Base-by-base conservation (phyloP, 2,329 filamentous ascomycete species). In the Stemphylium lycopersici region DNA sequence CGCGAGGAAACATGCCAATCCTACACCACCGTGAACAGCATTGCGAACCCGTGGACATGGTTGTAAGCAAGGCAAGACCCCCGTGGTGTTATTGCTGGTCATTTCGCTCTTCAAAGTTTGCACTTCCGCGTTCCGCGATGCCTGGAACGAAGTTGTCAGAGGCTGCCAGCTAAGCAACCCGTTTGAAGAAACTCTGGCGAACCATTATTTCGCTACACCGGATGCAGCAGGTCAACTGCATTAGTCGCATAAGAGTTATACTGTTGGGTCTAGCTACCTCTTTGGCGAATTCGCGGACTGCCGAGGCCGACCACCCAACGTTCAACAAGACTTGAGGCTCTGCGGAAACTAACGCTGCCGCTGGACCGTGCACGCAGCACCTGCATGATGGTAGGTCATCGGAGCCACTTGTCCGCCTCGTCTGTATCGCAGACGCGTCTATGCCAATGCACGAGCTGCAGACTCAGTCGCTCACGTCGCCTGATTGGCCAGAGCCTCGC, bases 321-420 rank as follows among this genome's bases (percentile, higher is more conserved):
- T 38, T 39, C 39, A 31, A 44, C 31, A 22, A 42, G 29, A 32
- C 24, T 50, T 54, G 51, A 54, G 51, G 46, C 51, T 54, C 51
- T 54, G 51, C 51, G 51, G 51, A 22, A 50, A n/a, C 16, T 40
- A 54, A 42, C 34, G 26, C 37, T 32, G 31, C 34, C 15, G 29
- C 13, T 16, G 20, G 47, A 20, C 40, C 31, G 47, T 51, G 52
- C 52, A 44, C 26, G 18, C 33, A 45, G 20, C 11, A 5, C 38
- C 32, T 51, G 34, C 40, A 55, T 31, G 7, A 31, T 33, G 40
- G 40, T 41, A 37, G 42, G 48, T 44, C 41, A 45, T 39, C 32
- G 42, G 41, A 37, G 24, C 34, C 47, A 45, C 47, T 51, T 41
- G 52, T 50, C 24, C 48, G 47, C 47, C 52, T 51, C 47, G 24